These are phyloP conservation scores for Talaromyces stipitatus DNA, from an alignment of 495 filamentous ascomycete genomes.

Conservation along the genomic window DNA sequence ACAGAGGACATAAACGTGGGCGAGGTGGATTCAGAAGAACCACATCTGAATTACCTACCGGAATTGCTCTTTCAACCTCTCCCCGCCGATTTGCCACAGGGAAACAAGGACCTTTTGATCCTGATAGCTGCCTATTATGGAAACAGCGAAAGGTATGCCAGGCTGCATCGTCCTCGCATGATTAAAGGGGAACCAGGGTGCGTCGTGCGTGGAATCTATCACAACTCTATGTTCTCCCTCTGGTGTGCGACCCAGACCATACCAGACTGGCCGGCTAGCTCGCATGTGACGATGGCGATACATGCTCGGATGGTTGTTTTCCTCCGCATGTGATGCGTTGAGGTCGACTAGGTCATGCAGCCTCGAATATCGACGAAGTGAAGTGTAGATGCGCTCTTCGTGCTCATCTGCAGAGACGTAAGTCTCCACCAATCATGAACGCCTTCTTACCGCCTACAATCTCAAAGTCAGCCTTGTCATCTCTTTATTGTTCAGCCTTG, in stretches of 20 bases:
- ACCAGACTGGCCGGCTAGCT: background rate
- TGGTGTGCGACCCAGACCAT: constrained; percentile 16
- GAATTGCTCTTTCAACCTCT: constrained; percentile 10
- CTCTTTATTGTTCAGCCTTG: too few species aligned
- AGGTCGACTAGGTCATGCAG: too few species aligned
- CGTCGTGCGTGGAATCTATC: constrained; percentile 19
- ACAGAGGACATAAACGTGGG: constrained; percentile 2
- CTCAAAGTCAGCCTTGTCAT: too few species aligned
- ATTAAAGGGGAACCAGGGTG: constrained; percentile 12
- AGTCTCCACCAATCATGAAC: too few species aligned
- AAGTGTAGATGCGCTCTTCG: too few species aligned
- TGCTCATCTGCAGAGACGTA: too few species aligned
- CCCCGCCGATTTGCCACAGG: constrained; percentile 17
- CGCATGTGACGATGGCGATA: constrained; percentile 8
- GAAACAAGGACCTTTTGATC: constrained; percentile 17
- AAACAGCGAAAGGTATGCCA: constrained; percentile 20
- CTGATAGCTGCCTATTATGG: constrained; percentile 20
- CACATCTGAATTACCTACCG: background rate
- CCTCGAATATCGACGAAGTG: too few species aligned
- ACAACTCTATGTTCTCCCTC: constrained; percentile 18
- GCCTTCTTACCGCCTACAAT: too few species aligned
- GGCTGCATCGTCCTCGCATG: constrained; percentile 13
- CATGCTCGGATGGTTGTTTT: constrained; percentile 17
- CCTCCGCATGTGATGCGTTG: too few species aligned
- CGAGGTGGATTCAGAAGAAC: background rate